Evolutionary conservation across 257 asterid species (phyloP), one percentile per base, ranked within the genome.

Genomic region (Nicotiana knightiana): DNA sequence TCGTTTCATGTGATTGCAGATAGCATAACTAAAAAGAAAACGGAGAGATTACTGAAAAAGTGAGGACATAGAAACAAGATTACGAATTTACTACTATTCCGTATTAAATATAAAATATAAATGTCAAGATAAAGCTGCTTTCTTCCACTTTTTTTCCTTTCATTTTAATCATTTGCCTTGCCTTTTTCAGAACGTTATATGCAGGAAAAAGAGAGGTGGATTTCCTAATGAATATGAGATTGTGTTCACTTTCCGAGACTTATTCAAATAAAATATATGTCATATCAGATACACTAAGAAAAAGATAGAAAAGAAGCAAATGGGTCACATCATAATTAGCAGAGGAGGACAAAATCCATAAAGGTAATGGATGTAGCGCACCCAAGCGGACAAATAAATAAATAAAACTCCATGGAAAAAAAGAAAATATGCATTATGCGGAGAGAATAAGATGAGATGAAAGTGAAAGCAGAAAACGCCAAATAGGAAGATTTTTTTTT

Each of bases 1-100:
- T 71, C 21, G 78, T 71, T 71, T 71, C 78, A 71, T 46, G 59
- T 21, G 59, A 43, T 70, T 70, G 78, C 59, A 43, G 58, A 21
- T 43, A 43, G 51, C 51, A 39, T 7, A 39, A 39, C 10, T 37
- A 12, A 37, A 35, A 33, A 67, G 4, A 11, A 2, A 12, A 68
- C 48, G 9, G 77, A 39, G 12, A 70, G 37, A 43, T 71, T 43
- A 43, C 32, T 3, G 61, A 24, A 37, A 73, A 73, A 37, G 62
- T 73, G 37, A 24, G n/a, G 24, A 13, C 39, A 66, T 3, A 16
- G 28, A 66, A 66, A 21, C 28, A 66, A 66, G 75, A 32, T 32
- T 15, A 32, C 32, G 32, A 66, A 67, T 9, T 12, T 53, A 12
- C 58, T 13, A 53, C 18, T 12, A 43, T 8, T 43, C 51, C 58